Evolutionary conservation across 345 rosid genomes (phyloP).

Genomic region (Rhodamnia argentea): DNA sequence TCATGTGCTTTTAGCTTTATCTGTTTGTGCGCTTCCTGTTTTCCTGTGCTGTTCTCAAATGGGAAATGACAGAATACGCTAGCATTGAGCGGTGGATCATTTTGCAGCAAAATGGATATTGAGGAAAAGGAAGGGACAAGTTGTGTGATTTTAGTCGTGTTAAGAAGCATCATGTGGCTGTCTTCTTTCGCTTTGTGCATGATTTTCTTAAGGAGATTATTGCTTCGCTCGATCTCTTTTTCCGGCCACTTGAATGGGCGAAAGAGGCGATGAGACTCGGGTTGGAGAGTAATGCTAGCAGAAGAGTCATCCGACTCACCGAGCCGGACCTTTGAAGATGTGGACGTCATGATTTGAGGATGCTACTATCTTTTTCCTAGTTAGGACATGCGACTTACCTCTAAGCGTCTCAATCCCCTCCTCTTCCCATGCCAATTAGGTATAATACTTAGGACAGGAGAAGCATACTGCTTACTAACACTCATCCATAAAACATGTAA

Average conservation of each 20-base stretch:
- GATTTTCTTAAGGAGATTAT: background rate
- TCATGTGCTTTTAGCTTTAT: background rate
- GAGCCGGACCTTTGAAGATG: background rate
- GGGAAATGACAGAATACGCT: background rate
- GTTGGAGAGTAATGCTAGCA: background rate
- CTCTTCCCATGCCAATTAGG: background rate
- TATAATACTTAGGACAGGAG: background rate
- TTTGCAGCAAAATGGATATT: background rate
- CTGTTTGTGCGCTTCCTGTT: background rate
- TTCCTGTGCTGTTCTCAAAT: background rate
- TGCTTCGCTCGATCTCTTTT: background rate
- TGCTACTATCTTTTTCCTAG: background rate
- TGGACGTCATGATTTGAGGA: background rate
- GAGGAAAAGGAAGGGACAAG: background rate
- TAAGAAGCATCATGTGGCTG: background rate
- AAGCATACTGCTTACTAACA: background rate
- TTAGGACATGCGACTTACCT: background rate
- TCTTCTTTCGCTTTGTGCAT: background rate
- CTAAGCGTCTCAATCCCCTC: background rate
- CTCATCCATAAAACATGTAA: background rate
- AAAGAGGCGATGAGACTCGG: background rate
- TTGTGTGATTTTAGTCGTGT: background rate
- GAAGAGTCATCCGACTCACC: background rate
- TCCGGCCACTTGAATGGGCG: background rate
- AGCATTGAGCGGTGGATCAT: background rate